Evolutionary conservation across 78 protist species (phyloP), one percentile per base, ranked within the genome.

Genomic region (Guillardia theta): DNA sequence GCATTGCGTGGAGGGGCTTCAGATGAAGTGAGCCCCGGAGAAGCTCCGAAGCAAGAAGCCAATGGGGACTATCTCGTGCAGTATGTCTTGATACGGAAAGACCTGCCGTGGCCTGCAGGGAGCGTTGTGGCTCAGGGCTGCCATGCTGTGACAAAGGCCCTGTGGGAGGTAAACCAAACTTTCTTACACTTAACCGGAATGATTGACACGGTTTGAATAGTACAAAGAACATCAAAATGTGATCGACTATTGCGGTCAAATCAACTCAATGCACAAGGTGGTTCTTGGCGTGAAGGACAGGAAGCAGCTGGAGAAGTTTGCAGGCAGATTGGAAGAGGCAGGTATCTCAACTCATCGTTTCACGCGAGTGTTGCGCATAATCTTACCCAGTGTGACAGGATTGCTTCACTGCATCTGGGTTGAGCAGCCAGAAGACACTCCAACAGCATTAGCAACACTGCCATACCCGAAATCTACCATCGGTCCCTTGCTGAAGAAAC

Each of bases 121-220:
- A 58, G 70, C 6, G 27, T 58, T 58, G 70, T 58, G 27, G 70
- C 70, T 27, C 70, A 58, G 27, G 70, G 70, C 21, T 58, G 70
- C 6, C 70, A 58, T 58, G 70, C 70, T 24, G 70, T 58, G 70
- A 27, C 70, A 24, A 58, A 58, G 70, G 70, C 70, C 1, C 6
- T 58, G 70, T 58, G 70, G 70, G 70, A 58, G 70, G 70, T 58
- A n/a, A n/a, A n/a, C n/a, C n/a, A n/a, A n/a, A n/a, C n/a, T n/a
- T n/a, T n/a, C n/a, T n/a, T n/a, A n/a, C n/a, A n/a, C n/a, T n/a
- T n/a, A n/a, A n/a, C n/a, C n/a, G n/a, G n/a, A n/a, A n/a, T n/a
- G n/a, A n/a, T n/a, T n/a, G n/a, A n/a, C n/a, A n/a, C n/a, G n/a
- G n/a, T n/a, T n/a, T n/a, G 70, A 24, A 6, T 30, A 58, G 70